Percentiles rank a stretch among this genome's conserved stretches.
phyloP scores from a whole-genome alignment of 1,284 basidiomycete species.

The Ceratorhiza oryzae-sativae region DNA sequence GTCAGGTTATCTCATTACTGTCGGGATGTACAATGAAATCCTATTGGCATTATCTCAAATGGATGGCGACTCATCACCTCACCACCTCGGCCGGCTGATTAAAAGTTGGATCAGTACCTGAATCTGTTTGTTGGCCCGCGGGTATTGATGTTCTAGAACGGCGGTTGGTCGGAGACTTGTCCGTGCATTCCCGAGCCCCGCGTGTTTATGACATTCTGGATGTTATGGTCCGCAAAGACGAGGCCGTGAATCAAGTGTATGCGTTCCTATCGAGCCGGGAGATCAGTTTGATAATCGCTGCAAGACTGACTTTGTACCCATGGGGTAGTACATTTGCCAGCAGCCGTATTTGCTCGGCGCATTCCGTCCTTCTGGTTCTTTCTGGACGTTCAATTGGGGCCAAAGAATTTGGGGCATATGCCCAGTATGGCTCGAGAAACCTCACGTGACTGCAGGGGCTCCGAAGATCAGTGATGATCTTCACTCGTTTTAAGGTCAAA shows the following conservation, averaged over 20 bases:
- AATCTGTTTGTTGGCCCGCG: not conserved
- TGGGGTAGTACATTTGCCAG: not conserved
- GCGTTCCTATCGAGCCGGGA: slow-evolving; percentile 16
- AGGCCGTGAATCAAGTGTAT: slow-evolving; percentile 5
- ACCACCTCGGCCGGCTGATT: not conserved
- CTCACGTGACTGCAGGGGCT: slow-evolving; percentile 30
- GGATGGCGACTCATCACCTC: not conserved
- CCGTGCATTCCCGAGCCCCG: not conserved
- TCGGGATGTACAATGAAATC: not conserved
- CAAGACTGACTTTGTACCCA: slow-evolving; percentile 4
- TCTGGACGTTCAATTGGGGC: slow-evolving; percentile 7
- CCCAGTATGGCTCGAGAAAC: not conserved
- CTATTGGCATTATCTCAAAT: not conserved
- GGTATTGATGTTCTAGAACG: slow-evolving; percentile 9
- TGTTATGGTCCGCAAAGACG: slow-evolving; percentile 10
- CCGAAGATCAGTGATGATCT: slow-evolving; percentile 33
- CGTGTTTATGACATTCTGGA: not conserved
- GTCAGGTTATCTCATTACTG: slow-evolving; percentile 5
- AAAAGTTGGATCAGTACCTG: not conserved
- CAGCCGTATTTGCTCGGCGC: not conserved
- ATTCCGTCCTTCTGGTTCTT: slow-evolving; percentile 3
- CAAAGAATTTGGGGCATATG: slow-evolving; percentile 17
- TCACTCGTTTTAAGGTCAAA: slow-evolving; percentile 33
- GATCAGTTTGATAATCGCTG: slow-evolving; percentile 26
- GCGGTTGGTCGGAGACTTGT: slow-evolving; percentile 8